Conservation (phyloP, 2,329 filamentous ascomycete species). For the Atkinsonella texensis region DNA sequence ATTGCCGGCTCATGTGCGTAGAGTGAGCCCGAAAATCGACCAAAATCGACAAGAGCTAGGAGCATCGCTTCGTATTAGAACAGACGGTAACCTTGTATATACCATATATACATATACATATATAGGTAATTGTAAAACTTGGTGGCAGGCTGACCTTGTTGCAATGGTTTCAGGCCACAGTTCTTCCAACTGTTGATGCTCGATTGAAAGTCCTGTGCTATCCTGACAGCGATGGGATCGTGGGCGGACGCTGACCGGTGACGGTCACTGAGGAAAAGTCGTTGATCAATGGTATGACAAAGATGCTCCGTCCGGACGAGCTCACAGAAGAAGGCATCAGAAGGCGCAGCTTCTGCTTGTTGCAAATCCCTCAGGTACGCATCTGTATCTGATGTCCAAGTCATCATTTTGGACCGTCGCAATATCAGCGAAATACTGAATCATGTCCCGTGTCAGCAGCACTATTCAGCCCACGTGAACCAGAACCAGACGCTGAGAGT, state of each 20-base stretch:
- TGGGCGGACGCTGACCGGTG: not conserved
- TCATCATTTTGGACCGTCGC: not conserved
- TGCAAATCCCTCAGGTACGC: not conserved
- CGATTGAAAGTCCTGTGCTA: not conserved
- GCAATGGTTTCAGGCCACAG: not conserved
- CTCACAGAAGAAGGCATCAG: conserved; percentile 5
- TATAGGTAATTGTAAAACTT: no score
- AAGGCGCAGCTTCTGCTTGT: not conserved
- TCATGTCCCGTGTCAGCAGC: not conserved
- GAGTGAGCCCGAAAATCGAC: not conserved
- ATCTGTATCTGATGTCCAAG: conserved; percentile 1
- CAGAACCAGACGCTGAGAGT: no score
- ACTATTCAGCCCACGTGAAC: not conserved
- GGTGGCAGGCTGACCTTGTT: conserved; percentile 1
- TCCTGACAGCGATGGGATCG: not conserved
- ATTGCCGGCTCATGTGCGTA: conserved; percentile 4
- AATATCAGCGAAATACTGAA: conserved; percentile 3
- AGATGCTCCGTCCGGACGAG: conserved; percentile 1
- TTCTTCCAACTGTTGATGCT: not conserved
- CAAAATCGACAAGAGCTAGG: conserved; percentile 3
- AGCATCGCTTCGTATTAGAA: no score
- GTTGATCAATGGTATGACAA: not conserved
- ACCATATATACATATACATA: no score
- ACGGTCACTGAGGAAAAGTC: not conserved
- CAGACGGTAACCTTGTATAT: no score